phyloP scores from a whole-genome alignment of 202 grass and related monocot genomes.

The Elaeis oleifera region DNA sequence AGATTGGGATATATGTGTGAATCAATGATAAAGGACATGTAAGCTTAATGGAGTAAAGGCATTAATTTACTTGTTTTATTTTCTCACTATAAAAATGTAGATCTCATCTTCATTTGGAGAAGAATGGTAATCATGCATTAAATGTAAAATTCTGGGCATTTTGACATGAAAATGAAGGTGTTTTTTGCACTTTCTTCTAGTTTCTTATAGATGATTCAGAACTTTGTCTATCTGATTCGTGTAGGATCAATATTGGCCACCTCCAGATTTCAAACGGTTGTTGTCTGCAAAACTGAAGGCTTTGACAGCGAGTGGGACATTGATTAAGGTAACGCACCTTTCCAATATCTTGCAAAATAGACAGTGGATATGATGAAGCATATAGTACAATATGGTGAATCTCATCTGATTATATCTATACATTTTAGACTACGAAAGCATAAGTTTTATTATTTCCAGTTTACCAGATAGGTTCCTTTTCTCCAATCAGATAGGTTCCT shows the following conservation, averaged over 20 bases:
- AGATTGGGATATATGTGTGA: too few species aligned
- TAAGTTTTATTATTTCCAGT: background rate
- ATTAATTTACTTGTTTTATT: too few species aligned
- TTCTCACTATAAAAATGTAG: too few species aligned
- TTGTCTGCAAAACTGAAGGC: constrained; percentile 69
- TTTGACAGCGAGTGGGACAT: constrained; percentile 57
- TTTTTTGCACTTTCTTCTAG: background rate
- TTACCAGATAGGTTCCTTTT: too few species aligned
- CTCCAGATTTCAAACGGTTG: constrained; percentile 58
- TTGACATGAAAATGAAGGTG: too few species aligned
- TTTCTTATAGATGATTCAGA: constrained; percentile 11
- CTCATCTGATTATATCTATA: background rate
- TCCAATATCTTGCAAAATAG: background rate
- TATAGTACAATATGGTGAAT: background rate
- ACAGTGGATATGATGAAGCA: background rate
- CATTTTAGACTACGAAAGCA: background rate
- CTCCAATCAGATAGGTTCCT: too few species aligned
- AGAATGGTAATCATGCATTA: too few species aligned
- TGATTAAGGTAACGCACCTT: constrained; percentile 49
- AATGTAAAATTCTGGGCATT: too few species aligned
- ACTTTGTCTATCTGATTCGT: constrained; percentile 22
- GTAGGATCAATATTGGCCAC: constrained; percentile 70
- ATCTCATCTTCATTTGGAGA: too few species aligned
- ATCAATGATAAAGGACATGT: too few species aligned
- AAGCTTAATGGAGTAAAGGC: too few species aligned